Percentiles rank a stretch among this genome's conserved stretches.
Conservation (phyloP, 2,329 filamentous ascomycete species). For the Ophiostoma tasmaniense region DNA sequence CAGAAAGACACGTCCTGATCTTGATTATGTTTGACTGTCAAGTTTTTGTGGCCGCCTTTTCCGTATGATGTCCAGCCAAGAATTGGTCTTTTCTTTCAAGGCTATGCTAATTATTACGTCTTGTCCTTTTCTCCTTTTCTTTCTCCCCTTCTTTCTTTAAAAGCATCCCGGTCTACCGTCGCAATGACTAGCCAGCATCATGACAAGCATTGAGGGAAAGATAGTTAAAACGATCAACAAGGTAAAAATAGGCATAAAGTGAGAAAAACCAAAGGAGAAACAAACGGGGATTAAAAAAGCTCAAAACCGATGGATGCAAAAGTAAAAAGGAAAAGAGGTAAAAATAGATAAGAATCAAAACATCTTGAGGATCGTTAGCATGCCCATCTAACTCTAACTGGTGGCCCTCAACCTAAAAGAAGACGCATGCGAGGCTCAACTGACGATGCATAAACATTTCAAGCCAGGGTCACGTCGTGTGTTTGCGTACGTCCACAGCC, state of each 20-base stretch:
- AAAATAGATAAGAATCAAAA: constrained; percentile 4
- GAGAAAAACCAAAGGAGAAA: not conserved
- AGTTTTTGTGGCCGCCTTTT: not conserved
- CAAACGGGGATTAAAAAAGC: not conserved
- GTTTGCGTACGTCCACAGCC: constrained; percentile 2
- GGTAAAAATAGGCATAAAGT: not conserved
- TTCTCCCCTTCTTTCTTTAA: not conserved
- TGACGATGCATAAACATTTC: not conserved
- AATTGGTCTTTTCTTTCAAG: not conserved
- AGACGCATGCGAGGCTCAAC: not conserved
- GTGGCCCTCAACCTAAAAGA: not conserved
- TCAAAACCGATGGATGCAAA: not conserved
- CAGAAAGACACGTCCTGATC: not conserved
- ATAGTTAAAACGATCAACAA: not conserved
- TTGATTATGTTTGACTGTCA: not conserved
- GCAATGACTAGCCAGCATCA: not conserved
- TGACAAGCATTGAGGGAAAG: not conserved
- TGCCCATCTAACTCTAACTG: not conserved
- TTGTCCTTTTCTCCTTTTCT: not conserved
- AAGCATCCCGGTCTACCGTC: not conserved
- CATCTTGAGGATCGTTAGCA: not conserved
- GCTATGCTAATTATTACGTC: not conserved
- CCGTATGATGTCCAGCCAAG: not conserved
- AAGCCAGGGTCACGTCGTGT: not conserved
- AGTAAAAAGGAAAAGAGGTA: not conserved